A percentile compares a stretch with the other conserved stretches of the same genome.
phyloP scores from a whole-genome alignment of 495 filamentous ascomycete genomes.

The Baudoinia panamericana region DNA sequence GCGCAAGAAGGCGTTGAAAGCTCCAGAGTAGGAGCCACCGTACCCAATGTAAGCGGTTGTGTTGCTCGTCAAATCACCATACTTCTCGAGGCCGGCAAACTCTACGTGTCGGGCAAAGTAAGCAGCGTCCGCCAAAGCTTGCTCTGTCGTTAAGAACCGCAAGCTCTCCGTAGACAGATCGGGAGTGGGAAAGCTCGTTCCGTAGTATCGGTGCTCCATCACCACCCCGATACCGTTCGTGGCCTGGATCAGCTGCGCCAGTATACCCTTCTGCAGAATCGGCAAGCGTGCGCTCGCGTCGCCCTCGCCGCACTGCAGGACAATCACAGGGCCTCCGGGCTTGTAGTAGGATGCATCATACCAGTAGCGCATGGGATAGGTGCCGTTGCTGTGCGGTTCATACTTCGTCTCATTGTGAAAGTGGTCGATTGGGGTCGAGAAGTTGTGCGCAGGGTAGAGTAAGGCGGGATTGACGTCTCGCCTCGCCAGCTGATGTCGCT shows the following conservation, averaged over 20 bases:
- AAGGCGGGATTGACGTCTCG: constrained; percentile 29
- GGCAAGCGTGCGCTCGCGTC: constrained; percentile 41
- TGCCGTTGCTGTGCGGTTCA: constrained; percentile 48
- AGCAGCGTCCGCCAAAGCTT: constrained; percentile 56
- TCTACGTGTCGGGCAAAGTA: constrained; percentile 57
- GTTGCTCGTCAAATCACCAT: constrained; percentile 41
- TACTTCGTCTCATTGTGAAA: constrained; percentile 60
- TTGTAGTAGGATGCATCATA: constrained; percentile 55
- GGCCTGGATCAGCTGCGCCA: constrained; percentile 45
- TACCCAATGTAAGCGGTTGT: constrained; percentile 54
- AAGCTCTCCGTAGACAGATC: constrained; percentile 51
- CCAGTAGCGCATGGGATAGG: constrained; percentile 55
- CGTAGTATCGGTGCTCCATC: constrained; percentile 66
- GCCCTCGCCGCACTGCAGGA: constrained; percentile 55
- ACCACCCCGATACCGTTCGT: constrained; percentile 61
- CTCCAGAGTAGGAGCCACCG: constrained; percentile 63
- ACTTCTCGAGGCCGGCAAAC: constrained; percentile 50
- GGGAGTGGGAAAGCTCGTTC: constrained; percentile 43
- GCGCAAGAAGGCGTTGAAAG: constrained; percentile 56
- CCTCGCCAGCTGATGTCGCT: not conserved
- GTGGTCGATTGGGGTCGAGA: constrained; percentile 59
- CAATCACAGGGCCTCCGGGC: constrained; percentile 57
- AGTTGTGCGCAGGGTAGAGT: constrained; percentile 45
- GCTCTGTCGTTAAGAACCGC: constrained; percentile 63
- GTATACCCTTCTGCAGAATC: constrained; percentile 57